These are phyloP conservation scores for Ophiostoma triangulosporum DNA, from an alignment of 2,329 filamentous ascomycete genomes.

Conservation along the genomic window DNA sequence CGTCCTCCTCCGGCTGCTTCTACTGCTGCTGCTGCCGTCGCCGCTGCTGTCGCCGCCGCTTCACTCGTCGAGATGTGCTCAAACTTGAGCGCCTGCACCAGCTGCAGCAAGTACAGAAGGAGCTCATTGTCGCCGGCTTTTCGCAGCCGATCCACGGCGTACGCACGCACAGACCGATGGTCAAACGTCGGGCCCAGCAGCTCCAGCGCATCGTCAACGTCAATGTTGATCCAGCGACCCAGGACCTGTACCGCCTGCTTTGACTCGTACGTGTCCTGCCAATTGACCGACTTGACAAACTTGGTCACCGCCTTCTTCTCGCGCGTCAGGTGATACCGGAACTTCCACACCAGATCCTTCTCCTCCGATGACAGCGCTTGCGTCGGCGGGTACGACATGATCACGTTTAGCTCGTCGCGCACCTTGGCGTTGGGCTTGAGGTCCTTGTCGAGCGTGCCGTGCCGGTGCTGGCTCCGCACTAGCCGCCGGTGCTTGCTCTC, in stretches of 20 bases:
- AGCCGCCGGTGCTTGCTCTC: constrained; percentile 89
- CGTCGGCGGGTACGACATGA: constrained; percentile 86
- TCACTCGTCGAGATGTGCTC: constrained; percentile 55
- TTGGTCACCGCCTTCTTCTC: constrained; percentile 92
- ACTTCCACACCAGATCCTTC: constrained; percentile 95
- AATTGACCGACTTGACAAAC: constrained; percentile 67
- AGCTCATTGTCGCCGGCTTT: constrained; percentile 91
- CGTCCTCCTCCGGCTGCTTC: background rate
- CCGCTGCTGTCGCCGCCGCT: background rate
- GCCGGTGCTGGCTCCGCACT: constrained; percentile 78
- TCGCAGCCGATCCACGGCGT: constrained; percentile 80
- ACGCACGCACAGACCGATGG: constrained; percentile 75
- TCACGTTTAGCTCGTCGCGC: constrained; percentile 79
- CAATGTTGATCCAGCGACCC: constrained; percentile 89
- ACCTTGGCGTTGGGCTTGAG: constrained; percentile 93
- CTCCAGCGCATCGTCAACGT: constrained; percentile 91
- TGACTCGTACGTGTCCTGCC: constrained; percentile 14
- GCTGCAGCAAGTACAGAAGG: constrained; percentile 77
- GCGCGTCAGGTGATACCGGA: constrained; percentile 82
- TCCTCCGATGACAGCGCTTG: constrained; percentile 80
- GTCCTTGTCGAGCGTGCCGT: constrained; percentile 88
- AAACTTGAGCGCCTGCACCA: constrained; percentile 93
- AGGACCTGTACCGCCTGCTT: constrained; percentile 83
- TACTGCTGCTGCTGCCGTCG: background rate
- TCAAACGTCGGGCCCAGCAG: constrained; percentile 86